Base-by-base conservation (phyloP, 2,329 filamentous ascomycete genomes). In the Chaetothyriales sp. region DNA sequence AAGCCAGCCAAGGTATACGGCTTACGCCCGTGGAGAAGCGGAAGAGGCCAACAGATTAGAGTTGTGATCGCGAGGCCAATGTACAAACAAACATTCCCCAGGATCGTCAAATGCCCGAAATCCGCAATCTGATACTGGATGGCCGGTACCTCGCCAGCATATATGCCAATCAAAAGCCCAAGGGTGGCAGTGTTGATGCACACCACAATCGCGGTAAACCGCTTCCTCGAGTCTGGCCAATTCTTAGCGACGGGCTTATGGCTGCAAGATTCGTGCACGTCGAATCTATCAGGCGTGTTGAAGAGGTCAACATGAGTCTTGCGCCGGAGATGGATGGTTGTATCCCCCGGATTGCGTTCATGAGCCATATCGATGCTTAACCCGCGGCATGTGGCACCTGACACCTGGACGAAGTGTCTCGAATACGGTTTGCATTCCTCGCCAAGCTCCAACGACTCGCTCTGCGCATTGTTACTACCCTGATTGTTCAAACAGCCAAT, bases 81-180 rank as follows among this genome's bases (percentile, higher is more conserved):
- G 63, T 85, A 89, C 50, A 88, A 76, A 22, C 80, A 76, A 15
- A 85, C 82, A 59, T 89, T 89, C 2, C 86, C 86, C 37, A 86
- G 72, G 25, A 88, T 80, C 1, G 80, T 75, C 54, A 78, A 73
- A 60, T 87, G 83, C 45, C 78, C 69, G 54, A 81, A 74, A 60
- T 89, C 84, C 20, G 80, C 80, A 56, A 89, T 78, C 60, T 81
- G 82, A 64, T 88, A 88, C 63, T 89, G 85, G 22, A 89, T 86
- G 2, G 81, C 78, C n/a, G 85, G 84, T 0, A 88, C 84, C 58
- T 88, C 76, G 2, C 85, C 86, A 51, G 83, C 82, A 63, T 89
- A 90, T 19, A 89, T 83, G 0, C 86, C 85, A 52, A 86, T 70
- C 19, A 88, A 71, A 22, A 85, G 69, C 0, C 85, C 85, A 46